Evolutionary conservation across 2,329 filamentous ascomycete genomes (phyloP).

Genomic region (Hypoxylon sp.): DNA sequence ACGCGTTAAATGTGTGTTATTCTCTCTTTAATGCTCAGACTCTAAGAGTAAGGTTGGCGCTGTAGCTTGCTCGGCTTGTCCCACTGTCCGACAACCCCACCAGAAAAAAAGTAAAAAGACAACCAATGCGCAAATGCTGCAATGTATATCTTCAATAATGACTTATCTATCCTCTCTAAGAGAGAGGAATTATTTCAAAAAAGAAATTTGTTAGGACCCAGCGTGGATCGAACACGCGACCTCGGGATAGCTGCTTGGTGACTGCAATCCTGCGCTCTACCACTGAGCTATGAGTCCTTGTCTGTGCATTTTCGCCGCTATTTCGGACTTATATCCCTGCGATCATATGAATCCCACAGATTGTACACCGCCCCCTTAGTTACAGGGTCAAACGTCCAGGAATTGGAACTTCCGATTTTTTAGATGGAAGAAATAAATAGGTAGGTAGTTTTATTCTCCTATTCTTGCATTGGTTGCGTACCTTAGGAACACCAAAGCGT

Average conservation of each 20-base stretch:
- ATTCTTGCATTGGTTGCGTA: too few species aligned
- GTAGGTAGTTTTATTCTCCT: neutral
- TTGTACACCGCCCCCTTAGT: neutral
- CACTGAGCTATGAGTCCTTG: constrained; percentile 9
- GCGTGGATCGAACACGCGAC: constrained; percentile 12
- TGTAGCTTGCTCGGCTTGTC: neutral
- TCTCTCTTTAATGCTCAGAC: neutral
- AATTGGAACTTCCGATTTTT: too few species aligned
- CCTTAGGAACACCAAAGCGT: too few species aligned
- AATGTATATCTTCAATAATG: too few species aligned
- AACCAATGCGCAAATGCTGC: too few species aligned
- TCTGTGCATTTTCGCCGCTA: neutral
- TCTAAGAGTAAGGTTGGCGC: neutral
- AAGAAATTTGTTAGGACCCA: neutral
- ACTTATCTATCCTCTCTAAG: neutral
- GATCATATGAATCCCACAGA: neutral
- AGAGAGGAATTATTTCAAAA: neutral
- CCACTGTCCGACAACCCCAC: neutral
- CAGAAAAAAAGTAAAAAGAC: too few species aligned
- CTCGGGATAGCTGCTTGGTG: constrained; percentile 2
- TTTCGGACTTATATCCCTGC: neutral
- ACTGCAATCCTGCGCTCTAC: constrained; percentile 13
- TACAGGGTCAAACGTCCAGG: too few species aligned
- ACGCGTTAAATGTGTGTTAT: neutral
- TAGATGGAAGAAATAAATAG: too few species aligned